Evolutionary conservation across 2,329 filamentous ascomycete genomes (phyloP).

Genomic region (Xylaria sp.): DNA sequence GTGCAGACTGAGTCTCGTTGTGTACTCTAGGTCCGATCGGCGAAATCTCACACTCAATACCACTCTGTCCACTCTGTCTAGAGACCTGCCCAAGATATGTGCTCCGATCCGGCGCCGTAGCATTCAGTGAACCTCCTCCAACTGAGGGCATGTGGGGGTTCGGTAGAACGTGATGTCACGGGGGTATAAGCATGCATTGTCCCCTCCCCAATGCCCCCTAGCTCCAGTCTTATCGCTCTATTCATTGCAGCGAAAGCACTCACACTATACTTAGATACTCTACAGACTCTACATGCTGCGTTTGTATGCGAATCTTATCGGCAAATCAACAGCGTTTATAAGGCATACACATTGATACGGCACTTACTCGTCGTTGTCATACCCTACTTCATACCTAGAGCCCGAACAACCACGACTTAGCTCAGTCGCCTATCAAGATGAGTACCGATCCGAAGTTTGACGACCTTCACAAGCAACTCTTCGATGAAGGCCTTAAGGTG

Average conservation of each 20-base stretch:
- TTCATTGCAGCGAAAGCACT: neutral
- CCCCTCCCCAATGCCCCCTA: conserved; percentile 2
- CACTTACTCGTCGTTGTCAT: neutral
- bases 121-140: conserved; percentile 2
- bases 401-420: neutral
- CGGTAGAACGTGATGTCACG: conserved; percentile 15
- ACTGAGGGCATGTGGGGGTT: conserved; percentile 12
- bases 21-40: neutral
- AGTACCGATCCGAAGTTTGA: conserved; percentile 36
- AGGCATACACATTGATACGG: neutral
- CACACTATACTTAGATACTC: too few relatives aligned
- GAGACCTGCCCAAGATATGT: neutral
- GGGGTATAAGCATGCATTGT: neutral
- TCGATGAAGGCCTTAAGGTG: conserved; percentile 64
- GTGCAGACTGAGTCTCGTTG: neutral
- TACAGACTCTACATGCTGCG: too few relatives aligned
- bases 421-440: conserved; percentile 20
- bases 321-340: neutral
- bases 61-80: neutral
- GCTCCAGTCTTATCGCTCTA: neutral
- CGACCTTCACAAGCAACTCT: conserved; percentile 58
- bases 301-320: too few relatives aligned
- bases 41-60: neutral
- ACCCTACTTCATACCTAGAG: neutral
- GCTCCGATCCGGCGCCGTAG: neutral